Base-by-base conservation (phyloP, 768 basidiomycete species). In the Lactarius trivialis region DNA sequence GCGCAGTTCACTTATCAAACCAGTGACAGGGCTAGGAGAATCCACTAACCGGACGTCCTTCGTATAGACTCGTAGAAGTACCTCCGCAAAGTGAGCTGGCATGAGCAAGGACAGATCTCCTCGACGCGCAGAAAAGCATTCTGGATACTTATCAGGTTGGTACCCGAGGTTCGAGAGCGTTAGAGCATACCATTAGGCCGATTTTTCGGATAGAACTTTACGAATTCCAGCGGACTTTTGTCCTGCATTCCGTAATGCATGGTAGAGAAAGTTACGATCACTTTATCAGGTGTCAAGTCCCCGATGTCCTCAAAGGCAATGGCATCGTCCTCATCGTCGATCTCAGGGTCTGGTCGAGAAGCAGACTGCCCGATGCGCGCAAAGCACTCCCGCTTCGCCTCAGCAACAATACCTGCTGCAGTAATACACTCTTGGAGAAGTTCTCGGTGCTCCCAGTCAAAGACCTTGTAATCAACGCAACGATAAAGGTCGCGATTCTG, bases 171-270 rank as follows among this genome's bases (percentile, higher is more conserved):
- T 54, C 21, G 19, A 26, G n/a, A 28, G 49, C 14, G 55, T 28
- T 41, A 45, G 11, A 19, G 52, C 71, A 61, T 68, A 91, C 89
- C 67, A 60, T 85, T 72, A 0, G 82, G 82, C 19, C 80, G 76
- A 15, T 77, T 74, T 71, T 91, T 91, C 0, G 84, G 82, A 68
- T 91, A 92, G 69, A 92, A 93, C 69, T 79, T 82, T 57, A 91
- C 82, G 17, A 73, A 78, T 50, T 86, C 80, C 51, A 92, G 69
- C 1, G 91, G 91, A 67, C 89, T 89, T 64, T 76, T 71, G 49
- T 83, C 81, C 65, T 81, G 76, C 83, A 87, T 89, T 3, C 91
- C 91, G 67, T 88, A 86, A 69, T 93, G 91, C 79, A 92, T 78
- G n/a, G 71, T 67, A 1, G 83, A 72, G 15, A 84, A 75, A 55